These are phyloP conservation scores for Bothriochloa decipiens DNA, from an alignment of 176 grass and related monocot genomes.

Conservation along the genomic window DNA sequence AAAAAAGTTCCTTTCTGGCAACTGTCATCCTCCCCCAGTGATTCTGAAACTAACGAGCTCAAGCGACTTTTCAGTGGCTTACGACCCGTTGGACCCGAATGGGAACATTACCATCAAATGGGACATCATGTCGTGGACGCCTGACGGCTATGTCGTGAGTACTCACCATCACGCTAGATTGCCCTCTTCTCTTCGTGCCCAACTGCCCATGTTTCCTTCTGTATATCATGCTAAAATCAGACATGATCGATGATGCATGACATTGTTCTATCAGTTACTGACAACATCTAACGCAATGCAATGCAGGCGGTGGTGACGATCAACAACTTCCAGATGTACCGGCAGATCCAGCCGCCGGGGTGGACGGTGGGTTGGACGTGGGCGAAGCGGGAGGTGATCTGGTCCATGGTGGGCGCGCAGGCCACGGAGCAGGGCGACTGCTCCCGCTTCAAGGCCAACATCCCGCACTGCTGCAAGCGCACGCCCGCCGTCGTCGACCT, in stretches of 20 bases:
- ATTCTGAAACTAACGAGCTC: background rate
- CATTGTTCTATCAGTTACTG: too few relatives aligned
- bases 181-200: background rate
- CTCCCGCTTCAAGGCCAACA: slow-evolving; percentile 85
- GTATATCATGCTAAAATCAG: background rate
- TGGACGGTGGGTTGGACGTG: slow-evolving; percentile 85
- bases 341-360: slow-evolving; percentile 80
- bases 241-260: background rate
- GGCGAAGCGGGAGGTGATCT: slow-evolving; percentile 88
- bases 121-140: slow-evolving; percentile 95
- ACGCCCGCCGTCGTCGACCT: slow-evolving; percentile 79
- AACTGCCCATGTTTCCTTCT: background rate
- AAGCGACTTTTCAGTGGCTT: slow-evolving; percentile 53
- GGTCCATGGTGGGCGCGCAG: slow-evolving; percentile 95
- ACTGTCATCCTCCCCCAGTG: too few relatives aligned
- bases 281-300: too few relatives aligned
- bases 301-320: slow-evolving; percentile 77
- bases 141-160: slow-evolving; percentile 95
- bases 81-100: slow-evolving; percentile 88
- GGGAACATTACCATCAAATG: slow-evolving; percentile 99
- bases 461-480: slow-evolving; percentile 85
- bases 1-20: too few relatives aligned
- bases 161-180: background rate
- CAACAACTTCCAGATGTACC: slow-evolving; percentile 97
- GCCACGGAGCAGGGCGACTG: slow-evolving; percentile 94